Percentiles rank a stretch among this genome's conserved stretches.
Conservation (phyloP, 768 basidiomycete species). For the Mrakia gelida region DNA sequence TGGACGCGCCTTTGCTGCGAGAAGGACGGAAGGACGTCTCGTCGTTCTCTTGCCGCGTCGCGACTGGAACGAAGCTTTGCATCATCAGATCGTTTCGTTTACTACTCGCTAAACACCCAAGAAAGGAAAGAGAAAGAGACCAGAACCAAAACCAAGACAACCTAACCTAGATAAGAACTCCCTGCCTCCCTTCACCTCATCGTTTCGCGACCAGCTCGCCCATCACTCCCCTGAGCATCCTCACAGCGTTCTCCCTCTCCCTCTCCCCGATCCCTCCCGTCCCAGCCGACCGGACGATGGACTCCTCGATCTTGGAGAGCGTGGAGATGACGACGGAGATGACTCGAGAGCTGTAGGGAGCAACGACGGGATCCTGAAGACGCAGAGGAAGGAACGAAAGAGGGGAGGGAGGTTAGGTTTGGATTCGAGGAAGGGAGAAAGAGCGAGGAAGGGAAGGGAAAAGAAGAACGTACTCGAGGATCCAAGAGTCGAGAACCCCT, state of each 20-base stretch:
- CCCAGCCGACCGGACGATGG: background rate
- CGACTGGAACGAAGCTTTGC: no score
- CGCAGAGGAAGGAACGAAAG: no score
- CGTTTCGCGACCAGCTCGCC: background rate
- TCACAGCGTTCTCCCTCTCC: slow-evolving; percentile 1
- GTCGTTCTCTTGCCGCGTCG: no score
- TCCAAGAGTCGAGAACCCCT: slow-evolving; percentile 17
- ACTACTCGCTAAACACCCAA: no score
- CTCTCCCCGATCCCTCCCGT: background rate
- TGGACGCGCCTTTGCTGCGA: no score
- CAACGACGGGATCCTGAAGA: slow-evolving; percentile 19
- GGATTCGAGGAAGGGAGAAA: no score
- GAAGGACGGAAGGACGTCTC: no score
- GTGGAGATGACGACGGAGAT: slow-evolving; percentile 15
- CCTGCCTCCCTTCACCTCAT: no score
- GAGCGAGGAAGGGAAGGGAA: background rate
- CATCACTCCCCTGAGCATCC: background rate
- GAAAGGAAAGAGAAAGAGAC: background rate
- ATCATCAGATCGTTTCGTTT: no score
- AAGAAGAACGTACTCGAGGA: background rate
- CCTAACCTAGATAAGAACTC: no score
- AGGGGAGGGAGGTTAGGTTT: background rate
- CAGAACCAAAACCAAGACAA: background rate
- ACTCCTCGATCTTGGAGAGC: slow-evolving; percentile 9
- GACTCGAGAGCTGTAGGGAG: slow-evolving; percentile 18